Base-by-base conservation (phyloP, 2,329 filamentous ascomycete genomes). In the Penicillium hesseltinei region DNA sequence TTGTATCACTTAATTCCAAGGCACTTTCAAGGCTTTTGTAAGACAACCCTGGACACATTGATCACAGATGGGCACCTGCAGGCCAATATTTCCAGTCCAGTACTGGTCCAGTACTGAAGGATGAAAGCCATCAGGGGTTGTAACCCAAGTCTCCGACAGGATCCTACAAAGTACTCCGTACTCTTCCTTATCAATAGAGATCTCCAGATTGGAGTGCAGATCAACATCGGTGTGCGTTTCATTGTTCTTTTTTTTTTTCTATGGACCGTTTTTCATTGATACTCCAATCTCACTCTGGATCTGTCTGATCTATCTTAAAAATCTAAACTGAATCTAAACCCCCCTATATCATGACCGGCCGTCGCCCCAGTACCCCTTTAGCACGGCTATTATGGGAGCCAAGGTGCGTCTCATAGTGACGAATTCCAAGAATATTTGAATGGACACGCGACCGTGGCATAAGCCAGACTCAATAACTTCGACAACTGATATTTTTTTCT, bases 341-440 rank as follows among this genome's bases (percentile, higher is more conserved):
- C n/a, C n/a, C 42, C 3, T 19, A 55, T 42, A 51, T 23, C 11
- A 57, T 66, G 64, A 51, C 57, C n/a, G 29, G 21, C 27, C 54
- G 46, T 40, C 51, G 46, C 44, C 49, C 66, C 11, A 63, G 63
- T 46, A 58, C 61, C 39, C 62, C 70, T 36, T 53, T 73, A 51
- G 67, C 69, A 33, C 64, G 70, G 49, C 59, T 73, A 25, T 60
- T 65, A 38, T 73, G 71, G 69, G 71, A 73, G 59, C 67, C 69
- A 31, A 68, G 64, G 71, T 73, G 27, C 63, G 70, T 71, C 6
- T 33, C 8, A 51, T 19, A 39, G 23, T 27, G 25, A 23, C 38
- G 19, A 13, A n/a, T 27, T 15, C 4, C 35, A 19, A 19, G 35
- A 29, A 27, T 8, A 25, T 27, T 47, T 21, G 19, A 5, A 47